phyloP scores from a whole-genome alignment of 441 rosid genomes.

The Omphalea diandra region DNA sequence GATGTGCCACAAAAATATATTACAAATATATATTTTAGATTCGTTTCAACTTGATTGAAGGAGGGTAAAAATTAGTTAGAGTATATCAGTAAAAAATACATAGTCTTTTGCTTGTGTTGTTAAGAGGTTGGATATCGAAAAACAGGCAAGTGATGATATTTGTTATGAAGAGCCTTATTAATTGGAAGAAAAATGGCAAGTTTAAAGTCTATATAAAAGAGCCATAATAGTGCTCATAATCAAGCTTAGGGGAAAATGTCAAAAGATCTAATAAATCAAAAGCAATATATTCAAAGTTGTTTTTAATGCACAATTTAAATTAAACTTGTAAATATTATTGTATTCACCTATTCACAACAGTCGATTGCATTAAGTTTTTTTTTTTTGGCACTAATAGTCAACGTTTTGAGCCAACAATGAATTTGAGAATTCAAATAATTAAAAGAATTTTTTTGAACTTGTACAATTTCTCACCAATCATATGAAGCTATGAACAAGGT shows the following conservation, averaged over 20 bases:
- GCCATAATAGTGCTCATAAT: background rate
- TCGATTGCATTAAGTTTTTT: background rate
- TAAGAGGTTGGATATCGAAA: too few species aligned
- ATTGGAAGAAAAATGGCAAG: too few species aligned
- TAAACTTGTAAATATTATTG: background rate
- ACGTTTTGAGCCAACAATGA: background rate
- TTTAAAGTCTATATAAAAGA: too few species aligned
- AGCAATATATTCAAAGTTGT: background rate
- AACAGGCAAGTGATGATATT: too few species aligned
- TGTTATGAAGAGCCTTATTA: too few species aligned
- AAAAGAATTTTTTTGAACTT: background rate
- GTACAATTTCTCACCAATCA: background rate
- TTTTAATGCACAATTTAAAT: background rate
- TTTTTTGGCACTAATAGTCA: background rate
- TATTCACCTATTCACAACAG: background rate
- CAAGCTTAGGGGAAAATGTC: background rate
- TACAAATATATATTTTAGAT: too few species aligned
- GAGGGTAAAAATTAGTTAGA: too few species aligned
- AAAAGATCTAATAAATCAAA: background rate
- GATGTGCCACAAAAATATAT: too few species aligned
- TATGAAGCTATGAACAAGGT: background rate
- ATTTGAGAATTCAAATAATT: background rate
- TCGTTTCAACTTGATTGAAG: too few species aligned
- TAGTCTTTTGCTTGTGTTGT: too few species aligned
- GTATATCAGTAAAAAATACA: too few species aligned